phyloP scores from a whole-genome alignment of 2,329 filamentous ascomycete genomes.

The Fusarium sp. region DNA sequence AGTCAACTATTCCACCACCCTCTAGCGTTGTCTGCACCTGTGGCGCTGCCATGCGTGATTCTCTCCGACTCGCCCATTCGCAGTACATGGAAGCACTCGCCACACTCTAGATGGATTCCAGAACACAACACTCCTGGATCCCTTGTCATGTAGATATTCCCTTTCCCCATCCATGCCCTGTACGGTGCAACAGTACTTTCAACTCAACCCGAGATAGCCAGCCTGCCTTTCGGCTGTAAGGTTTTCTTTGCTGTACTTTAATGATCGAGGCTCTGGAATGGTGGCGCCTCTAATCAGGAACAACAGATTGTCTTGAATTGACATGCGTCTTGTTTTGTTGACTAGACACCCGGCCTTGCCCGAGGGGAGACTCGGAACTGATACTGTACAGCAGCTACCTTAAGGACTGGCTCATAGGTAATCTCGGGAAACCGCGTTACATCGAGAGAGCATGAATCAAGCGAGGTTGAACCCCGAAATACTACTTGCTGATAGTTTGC shows the following conservation, averaged over 20 bases:
- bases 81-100: slow-evolving; percentile 34
- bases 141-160: slow-evolving; percentile 15
- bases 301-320: slow-evolving; percentile 15
- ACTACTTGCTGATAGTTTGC: slow-evolving; percentile 10
- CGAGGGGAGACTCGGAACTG: slow-evolving; percentile 30
- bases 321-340: slow-evolving; percentile 33
- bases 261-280: slow-evolving; percentile 31
- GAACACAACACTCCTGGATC: slow-evolving; percentile 33
- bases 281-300: slow-evolving; percentile 34
- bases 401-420: slow-evolving; percentile 19
- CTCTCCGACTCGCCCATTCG: slow-evolving; percentile 30
- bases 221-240: not conserved
- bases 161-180: slow-evolving; percentile 2
- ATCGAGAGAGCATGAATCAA: slow-evolving; percentile 29
- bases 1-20: not conserved
- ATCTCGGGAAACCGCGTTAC: slow-evolving; percentile 33
- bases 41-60: slow-evolving; percentile 34
- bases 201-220: not conserved
- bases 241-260: not conserved
- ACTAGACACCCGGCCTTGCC: slow-evolving; percentile 34
- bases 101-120: slow-evolving; percentile 40
- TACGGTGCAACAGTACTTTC: not conserved
- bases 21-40: slow-evolving; percentile 15
- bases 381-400: not conserved
- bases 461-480: slow-evolving; percentile 26